These are phyloP conservation scores for Melampsora larici-populina DNA, from an alignment of 1,284 basidiomycete genomes.

Conservation along the genomic window DNA sequence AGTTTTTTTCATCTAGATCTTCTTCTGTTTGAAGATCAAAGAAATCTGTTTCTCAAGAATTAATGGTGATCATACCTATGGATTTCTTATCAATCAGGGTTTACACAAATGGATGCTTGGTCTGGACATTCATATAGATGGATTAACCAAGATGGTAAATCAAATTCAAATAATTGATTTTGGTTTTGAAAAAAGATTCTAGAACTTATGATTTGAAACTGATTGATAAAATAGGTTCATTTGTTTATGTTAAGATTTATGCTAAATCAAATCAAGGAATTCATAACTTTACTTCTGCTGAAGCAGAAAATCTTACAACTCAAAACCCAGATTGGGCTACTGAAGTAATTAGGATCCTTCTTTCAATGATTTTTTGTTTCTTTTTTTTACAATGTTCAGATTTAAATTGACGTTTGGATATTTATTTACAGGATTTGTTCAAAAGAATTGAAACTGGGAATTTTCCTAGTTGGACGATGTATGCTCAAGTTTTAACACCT, in stretches of 20 bases:
- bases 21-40: too few relatives aligned
- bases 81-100: not conserved
- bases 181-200: not conserved
- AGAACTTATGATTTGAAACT: not conserved
- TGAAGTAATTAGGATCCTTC: not conserved
- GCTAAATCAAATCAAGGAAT: not conserved
- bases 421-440: constrained; percentile 64
- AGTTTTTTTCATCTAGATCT: not conserved
- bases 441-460: constrained; percentile 73
- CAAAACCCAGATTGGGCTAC: constrained; percentile 1
- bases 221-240: not conserved
- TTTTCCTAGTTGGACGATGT: constrained; percentile 74
- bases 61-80: not conserved
- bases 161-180: not conserved
- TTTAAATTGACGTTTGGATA: not conserved
- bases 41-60: not conserved
- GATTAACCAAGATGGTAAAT: not conserved
- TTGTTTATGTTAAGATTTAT: not conserved
- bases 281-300: not conserved
- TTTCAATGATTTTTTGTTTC: not conserved
- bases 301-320: not conserved
- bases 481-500: constrained; percentile 78
- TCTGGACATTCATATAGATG: not conserved
- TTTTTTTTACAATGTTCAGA: not conserved
- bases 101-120: not conserved